These are phyloP conservation scores for Mortierella sp. DNA, from an alignment of 371 early-diverging fungal genomes.

Conservation along the genomic window DNA sequence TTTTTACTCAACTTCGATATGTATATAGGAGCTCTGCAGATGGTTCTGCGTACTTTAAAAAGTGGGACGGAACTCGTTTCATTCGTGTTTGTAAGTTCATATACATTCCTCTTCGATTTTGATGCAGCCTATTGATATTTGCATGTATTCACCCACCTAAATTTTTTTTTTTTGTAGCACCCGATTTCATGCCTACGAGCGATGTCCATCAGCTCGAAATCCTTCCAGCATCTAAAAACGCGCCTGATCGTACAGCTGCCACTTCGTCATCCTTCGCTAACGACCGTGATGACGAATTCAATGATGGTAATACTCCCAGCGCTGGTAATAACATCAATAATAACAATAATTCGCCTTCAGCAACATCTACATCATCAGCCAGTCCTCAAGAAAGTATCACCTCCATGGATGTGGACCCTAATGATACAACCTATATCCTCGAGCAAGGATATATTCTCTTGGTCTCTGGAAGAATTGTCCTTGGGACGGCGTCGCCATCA, in stretches of 20 bases:
- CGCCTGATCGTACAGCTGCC: slow-evolving; percentile 23
- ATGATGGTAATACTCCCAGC: not conserved
- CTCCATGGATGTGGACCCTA: slow-evolving; percentile 6
- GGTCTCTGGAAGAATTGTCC: slow-evolving; percentile 36
- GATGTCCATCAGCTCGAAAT: slow-evolving; percentile 39
- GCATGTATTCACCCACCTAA: not conserved
- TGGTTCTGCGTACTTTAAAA: slow-evolving; percentile 45
- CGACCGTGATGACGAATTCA: slow-evolving; percentile 8
- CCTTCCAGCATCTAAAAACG: slow-evolving; percentile 29
- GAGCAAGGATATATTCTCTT: slow-evolving; percentile 47
- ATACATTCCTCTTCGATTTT: not conserved
- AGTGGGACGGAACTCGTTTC: slow-evolving; percentile 37
- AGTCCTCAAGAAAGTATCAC: not conserved
- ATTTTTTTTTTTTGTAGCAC: slow-evolving; percentile 7
- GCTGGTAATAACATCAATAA: not conserved
- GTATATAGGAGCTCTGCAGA: slow-evolving; percentile 9
- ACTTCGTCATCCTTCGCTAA: not conserved
- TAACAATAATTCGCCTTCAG: not conserved
- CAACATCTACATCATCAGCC: not conserved
- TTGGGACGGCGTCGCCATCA: slow-evolving; percentile 22
- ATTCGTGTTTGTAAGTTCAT: slow-evolving; percentile 43
- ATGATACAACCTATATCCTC: slow-evolving; percentile 36
- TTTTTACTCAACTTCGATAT: not conserved
- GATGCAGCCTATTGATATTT: not conserved
- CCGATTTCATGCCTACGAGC: slow-evolving; percentile 42